A percentile compares a stretch with the other conserved stretches of the same genome.
Evolutionary conservation across 129 eudicot genomes (phyloP).

Genomic region (Saposhnikovia divaricata): DNA sequence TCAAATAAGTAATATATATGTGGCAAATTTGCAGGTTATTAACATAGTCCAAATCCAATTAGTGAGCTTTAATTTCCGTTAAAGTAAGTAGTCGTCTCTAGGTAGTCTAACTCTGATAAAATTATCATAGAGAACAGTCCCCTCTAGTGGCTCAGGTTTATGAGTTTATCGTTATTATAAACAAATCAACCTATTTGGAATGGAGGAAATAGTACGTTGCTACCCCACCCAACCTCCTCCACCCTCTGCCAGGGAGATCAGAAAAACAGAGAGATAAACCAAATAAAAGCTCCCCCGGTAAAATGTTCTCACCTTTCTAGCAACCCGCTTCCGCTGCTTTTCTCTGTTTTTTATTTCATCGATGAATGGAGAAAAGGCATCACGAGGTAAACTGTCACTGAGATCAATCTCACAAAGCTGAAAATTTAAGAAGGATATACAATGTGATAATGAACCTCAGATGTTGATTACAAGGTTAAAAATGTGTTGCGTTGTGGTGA

Average conservation of each 20-base stretch:
- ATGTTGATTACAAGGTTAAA: background rate
- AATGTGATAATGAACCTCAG: constrained; percentile 7
- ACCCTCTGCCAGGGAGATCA: background rate
- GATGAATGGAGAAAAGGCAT: constrained; percentile 70
- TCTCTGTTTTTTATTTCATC: constrained; percentile 86
- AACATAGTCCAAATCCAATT: too few species aligned
- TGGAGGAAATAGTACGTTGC: background rate
- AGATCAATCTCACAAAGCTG: constrained; percentile 97
- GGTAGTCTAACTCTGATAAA: background rate
- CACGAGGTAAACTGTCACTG: constrained; percentile 50
- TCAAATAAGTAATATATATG: too few species aligned
- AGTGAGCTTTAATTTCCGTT: too few species aligned
- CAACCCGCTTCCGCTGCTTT: constrained; percentile 73
- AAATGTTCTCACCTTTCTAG: constrained; percentile 53
- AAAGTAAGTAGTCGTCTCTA: background rate
- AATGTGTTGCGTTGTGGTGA: background rate
- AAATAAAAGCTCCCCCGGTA: constrained; percentile 1
- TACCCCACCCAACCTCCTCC: background rate
- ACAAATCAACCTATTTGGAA: background rate
- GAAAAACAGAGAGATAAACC: background rate
- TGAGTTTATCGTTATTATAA: background rate
- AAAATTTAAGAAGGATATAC: background rate
- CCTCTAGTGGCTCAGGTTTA: background rate
- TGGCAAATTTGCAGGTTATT: too few species aligned
- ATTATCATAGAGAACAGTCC: background rate